Percentiles rank a stretch among this genome's conserved stretches.
phyloP scores from a whole-genome alignment of 129 eudicot genomes.

The Pulicaria dysenterica region DNA sequence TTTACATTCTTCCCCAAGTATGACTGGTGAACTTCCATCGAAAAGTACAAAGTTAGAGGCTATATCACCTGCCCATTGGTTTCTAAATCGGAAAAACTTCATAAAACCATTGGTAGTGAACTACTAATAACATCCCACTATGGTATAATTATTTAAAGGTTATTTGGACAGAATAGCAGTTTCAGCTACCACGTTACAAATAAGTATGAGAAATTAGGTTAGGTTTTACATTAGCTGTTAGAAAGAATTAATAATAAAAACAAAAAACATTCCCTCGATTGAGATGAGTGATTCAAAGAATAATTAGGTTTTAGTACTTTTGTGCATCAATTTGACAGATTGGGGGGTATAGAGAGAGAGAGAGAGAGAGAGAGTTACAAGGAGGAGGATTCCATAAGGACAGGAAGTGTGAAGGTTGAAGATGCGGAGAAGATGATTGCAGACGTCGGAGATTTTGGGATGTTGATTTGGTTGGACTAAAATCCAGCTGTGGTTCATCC shows the following conservation, averaged over 20 bases:
- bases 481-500: slow-evolving; percentile 63
- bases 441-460: slow-evolving; percentile 48
- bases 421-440: slow-evolving; percentile 45
- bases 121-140: background rate
- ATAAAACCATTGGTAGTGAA: background rate
- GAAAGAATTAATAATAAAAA: background rate
- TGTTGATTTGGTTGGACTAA: slow-evolving; percentile 51
- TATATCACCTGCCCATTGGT: background rate
- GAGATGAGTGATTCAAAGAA: background rate
- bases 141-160: background rate
- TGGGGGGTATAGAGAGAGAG: background rate
- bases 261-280: background rate
- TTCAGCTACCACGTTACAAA: background rate
- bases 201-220: background rate
- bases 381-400: slow-evolving; percentile 76
- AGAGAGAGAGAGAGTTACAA: slow-evolving; percentile 42
- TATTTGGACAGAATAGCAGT: too few relatives aligned
- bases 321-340: background rate
- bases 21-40: background rate
- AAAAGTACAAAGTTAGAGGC: background rate
- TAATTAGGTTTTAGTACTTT: background rate
- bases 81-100: background rate
- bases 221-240: background rate
- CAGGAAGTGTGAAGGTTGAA: slow-evolving; percentile 65
- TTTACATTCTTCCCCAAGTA: background rate